A percentile compares a stretch with the other conserved stretches of the same genome.
Evolutionary conservation across 2,329 filamentous ascomycete species (phyloP).

Genomic region (Aureobasidium sp.): DNA sequence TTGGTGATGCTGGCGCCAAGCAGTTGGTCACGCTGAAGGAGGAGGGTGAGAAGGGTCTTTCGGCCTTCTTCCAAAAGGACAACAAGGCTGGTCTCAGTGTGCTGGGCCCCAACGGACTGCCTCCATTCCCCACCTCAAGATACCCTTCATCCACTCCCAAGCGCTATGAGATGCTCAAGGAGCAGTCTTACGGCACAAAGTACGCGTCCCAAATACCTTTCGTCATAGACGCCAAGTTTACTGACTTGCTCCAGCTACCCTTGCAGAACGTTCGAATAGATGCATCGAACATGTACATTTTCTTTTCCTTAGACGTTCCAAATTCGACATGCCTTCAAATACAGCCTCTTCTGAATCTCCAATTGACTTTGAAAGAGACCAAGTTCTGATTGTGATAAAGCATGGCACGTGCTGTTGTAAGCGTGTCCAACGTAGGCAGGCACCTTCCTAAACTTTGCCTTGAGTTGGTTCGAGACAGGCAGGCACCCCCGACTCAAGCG

Average conservation of each 20-base stretch:
- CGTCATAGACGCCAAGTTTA: background rate
- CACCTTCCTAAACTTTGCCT: background rate
- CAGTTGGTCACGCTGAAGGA: constrained; percentile 69
- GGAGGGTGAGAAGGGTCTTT: constrained; percentile 64
- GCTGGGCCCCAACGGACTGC: constrained; percentile 68
- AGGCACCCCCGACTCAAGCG: background rate
- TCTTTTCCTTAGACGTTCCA: constrained; percentile 1
- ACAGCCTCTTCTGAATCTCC: background rate
- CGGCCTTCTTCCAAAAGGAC: constrained; percentile 63
- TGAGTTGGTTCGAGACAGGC: background rate
- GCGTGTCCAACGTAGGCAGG: background rate
- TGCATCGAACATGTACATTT: constrained; percentile 10
- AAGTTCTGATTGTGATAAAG: background rate
- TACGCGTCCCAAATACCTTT: background rate
- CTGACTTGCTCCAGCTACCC: constrained; percentile 31
- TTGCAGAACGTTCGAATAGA: constrained; percentile 35
- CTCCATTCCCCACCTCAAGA: constrained; percentile 74
- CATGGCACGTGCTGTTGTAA: background rate
- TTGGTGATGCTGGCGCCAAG: constrained; percentile 64
- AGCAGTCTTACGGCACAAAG: constrained; percentile 54
- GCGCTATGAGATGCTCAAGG: constrained; percentile 61
- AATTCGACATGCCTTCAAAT: constrained; percentile 3
- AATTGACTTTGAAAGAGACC: background rate
- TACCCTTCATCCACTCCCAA: constrained; percentile 48
- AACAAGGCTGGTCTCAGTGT: constrained; percentile 46